Evolutionary conservation across 257 asterid species (phyloP), one percentile per base, ranked within the genome.

Genomic region (Echium plantagineum): DNA sequence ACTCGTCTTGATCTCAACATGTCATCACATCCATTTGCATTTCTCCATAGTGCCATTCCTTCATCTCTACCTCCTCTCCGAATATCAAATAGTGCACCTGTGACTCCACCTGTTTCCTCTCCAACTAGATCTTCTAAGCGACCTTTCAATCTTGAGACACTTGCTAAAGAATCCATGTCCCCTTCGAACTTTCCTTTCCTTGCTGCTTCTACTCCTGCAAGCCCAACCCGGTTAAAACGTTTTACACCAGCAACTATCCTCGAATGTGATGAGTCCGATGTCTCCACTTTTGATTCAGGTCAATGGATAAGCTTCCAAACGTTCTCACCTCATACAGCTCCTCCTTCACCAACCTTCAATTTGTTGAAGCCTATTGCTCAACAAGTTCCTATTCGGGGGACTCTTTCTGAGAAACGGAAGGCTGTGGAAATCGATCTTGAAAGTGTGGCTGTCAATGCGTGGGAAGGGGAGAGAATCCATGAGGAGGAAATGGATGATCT

Each of bases 301-400:
- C 4, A 31, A 7, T 1, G 5, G 38, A 1, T 31, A 31, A 31
- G 38, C 38, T 31, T 31, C 62, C 87, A 77, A 69, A 59, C 75
- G 7, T 69, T 38, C 20, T 56, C 78, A 2, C 68, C 74, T 53
- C 54, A 69, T 22, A 55, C 73, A 30, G 69, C 69, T 65, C 86
- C 26, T 24, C 26, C 85, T 63, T 81, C 93, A 7, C 88, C 93
- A 21, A 84, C 93, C 68, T 81, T 78, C 64, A 84, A 84, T 66
- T 83, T 84, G 5, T 72, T 84, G 32, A 84, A 81, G 66, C 81
- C 81, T 15, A 66, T 68, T 63, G 71, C 83, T 58, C 80, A 67
- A 68, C 71, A 55, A 31, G 68, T 56, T 70, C 54, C 58, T 65
- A 70, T 65, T 13, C 66, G 59, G 30, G 80, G 66, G 17, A 30